Percentiles rank a stretch among this genome's conserved stretches.
Conservation (phyloP, 805 yeast genomes). For the Sugiyamaella lignohabitans region DNA sequence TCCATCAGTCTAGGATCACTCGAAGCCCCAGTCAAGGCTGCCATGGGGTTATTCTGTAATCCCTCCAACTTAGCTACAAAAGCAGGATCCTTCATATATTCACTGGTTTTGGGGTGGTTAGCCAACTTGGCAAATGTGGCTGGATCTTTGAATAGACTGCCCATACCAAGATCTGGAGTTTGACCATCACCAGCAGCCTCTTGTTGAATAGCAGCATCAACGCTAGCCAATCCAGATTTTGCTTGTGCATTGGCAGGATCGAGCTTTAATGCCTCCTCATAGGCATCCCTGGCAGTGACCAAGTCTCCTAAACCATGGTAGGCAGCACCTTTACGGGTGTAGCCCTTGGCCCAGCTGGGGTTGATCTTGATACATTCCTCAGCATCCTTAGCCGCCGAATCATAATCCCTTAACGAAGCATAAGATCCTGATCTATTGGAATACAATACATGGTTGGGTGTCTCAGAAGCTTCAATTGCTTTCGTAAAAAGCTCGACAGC, state of each 20-base stretch:
- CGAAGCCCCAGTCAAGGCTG: slow-evolving; percentile 61
- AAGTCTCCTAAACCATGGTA: slow-evolving; percentile 76
- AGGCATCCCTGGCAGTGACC: slow-evolving; percentile 65
- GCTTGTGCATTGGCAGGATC: slow-evolving; percentile 85
- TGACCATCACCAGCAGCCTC: slow-evolving; percentile 39
- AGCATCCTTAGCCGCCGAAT: slow-evolving; percentile 78
- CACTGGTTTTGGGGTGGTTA: slow-evolving; percentile 81
- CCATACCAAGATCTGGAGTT: slow-evolving; percentile 68
- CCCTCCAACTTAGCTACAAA: slow-evolving; percentile 60
- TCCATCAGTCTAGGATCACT: slow-evolving; percentile 84
- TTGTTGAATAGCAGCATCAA: slow-evolving; percentile 51
- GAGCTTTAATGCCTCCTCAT: slow-evolving; percentile 70
- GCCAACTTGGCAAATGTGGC: slow-evolving; percentile 66
- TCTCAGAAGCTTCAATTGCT: slow-evolving; percentile 76
- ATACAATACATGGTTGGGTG: slow-evolving; percentile 86
- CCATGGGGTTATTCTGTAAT: slow-evolving; percentile 62
- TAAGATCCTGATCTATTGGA: slow-evolving; percentile 92
- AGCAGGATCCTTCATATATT: slow-evolving; percentile 78
- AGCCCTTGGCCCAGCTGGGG: slow-evolving; percentile 92
- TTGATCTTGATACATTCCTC: slow-evolving; percentile 73
- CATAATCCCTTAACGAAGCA: slow-evolving; percentile 70
- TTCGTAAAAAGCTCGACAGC: slow-evolving; percentile 78
- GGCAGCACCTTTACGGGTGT: slow-evolving; percentile 90
- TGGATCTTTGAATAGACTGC: slow-evolving; percentile 75
- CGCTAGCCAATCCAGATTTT: slow-evolving; percentile 67